Evolutionary conservation across 768 basidiomycete genomes (phyloP), one percentile per base, ranked within the genome.

Genomic region (Boletus pseudo-olivaceus): DNA sequence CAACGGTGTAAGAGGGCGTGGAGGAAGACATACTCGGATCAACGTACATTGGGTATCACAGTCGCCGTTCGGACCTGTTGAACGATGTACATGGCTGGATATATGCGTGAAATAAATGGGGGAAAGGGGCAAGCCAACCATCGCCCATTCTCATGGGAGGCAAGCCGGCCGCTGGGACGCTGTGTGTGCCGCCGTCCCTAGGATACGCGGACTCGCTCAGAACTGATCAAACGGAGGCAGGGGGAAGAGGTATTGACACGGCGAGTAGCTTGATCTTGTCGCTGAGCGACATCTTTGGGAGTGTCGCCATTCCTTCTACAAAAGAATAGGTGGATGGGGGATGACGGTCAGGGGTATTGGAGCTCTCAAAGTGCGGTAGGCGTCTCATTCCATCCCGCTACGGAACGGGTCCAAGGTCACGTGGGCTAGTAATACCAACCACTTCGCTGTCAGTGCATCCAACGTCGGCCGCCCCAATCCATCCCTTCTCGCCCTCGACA

Each of bases 401-500:
- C 5, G 29, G 7, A 29, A 23, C 23, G 29, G 19, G 17, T 20
- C 3, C 39, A 15, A 20, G 29, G 47, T 56, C 60, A 61, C 60
- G 60, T 61, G 60, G 7, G 7, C 10, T 3, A 7, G 15, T 4
- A 4, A 27, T 19, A 10, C 34, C 19, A 8, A 15, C 41, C 26
- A 17, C 14, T 26, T 42, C 44, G 9, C 27, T 7, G 35, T 17
- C 19, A 12, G 17, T 54, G 33, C 62, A 63, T 63, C 63, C 62
- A 51, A 49, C 27, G 32, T 49, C 19, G 35, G 52, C 51, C 20
- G 17, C 14, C 9, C 15, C 38, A 45, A 58, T 67, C 54, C 57
- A 48, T 34, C 65, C 45, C 43, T 38, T 12, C 14, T 40, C 46
- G 33, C 58, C 59, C 62, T 59, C 63, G 35, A 48, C 35, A 7